Conservation (phyloP, 2,329 filamentous ascomycete genomes). For the Grosmannia penicillata region DNA sequence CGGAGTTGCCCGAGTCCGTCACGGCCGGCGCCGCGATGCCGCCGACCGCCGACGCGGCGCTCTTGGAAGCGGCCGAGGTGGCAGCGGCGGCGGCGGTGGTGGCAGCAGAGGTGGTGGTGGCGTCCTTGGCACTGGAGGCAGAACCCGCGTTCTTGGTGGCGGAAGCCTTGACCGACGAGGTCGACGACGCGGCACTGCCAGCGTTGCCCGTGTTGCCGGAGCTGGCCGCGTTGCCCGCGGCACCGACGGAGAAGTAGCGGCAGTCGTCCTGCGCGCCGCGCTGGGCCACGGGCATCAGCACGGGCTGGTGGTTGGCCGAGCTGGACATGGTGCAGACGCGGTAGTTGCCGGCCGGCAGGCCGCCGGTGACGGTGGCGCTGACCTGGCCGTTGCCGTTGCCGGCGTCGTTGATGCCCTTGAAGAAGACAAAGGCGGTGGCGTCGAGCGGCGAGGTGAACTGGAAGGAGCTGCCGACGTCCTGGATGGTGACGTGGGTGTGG, state of each 20-base stretch:
- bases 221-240: constrained; percentile 6
- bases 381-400: constrained; percentile 41
- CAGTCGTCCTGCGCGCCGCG: constrained; percentile 54
- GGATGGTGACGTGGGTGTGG: constrained; percentile 46
- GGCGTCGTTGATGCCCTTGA: constrained; percentile 52
- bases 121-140: not conserved
- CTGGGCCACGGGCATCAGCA: constrained; percentile 52
- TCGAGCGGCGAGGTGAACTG: constrained; percentile 38
- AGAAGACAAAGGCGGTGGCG: constrained; percentile 41
- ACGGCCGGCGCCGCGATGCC: constrained; percentile 37
- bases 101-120: constrained; percentile 2
- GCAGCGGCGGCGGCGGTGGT: not conserved
- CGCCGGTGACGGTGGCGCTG: constrained; percentile 36
- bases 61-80: not conserved
- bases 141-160: not conserved
- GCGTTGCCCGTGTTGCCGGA: constrained; percentile 7
- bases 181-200: not conserved
- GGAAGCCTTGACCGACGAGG: not conserved
- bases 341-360: constrained; percentile 48
- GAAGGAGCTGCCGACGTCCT: constrained; percentile 34
- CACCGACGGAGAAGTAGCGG: constrained; percentile 39
- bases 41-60: constrained; percentile 23
- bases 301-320: constrained; percentile 51
- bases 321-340: constrained; percentile 49
- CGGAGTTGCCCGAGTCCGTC: constrained; percentile 27